Evolutionary conservation across 2,329 filamentous ascomycete genomes (phyloP).

Genomic region (Neurospora crassa): DNA sequence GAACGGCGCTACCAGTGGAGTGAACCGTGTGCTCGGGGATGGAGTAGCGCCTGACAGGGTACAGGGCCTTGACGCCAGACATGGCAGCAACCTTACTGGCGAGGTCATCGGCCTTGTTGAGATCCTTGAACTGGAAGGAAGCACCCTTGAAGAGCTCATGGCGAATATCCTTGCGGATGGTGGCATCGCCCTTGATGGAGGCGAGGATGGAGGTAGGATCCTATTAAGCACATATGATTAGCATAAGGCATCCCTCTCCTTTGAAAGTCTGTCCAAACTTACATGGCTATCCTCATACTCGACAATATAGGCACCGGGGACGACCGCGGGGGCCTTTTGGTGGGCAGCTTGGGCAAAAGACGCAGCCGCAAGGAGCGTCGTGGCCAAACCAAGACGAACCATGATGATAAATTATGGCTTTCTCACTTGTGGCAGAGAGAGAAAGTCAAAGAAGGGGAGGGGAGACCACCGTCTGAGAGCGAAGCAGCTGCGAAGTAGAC

Average conservation of each 20-base stretch:
- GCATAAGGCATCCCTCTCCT: neutral
- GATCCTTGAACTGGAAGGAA: constrained; percentile 42
- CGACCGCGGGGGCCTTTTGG: constrained; percentile 16
- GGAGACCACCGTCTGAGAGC: neutral
- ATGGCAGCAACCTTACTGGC: constrained; percentile 31
- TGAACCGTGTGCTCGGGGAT: constrained; percentile 35
- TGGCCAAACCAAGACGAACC: constrained; percentile 25
- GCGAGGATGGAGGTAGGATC: constrained; percentile 31
- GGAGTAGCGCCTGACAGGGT: constrained; percentile 35
- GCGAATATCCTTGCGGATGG: constrained; percentile 37
- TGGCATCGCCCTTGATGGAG: constrained; percentile 29
- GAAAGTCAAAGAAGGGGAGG: neutral
- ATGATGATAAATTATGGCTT: constrained; percentile 19
- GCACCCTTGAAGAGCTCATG: constrained; percentile 44
- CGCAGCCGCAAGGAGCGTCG: constrained; percentile 27
- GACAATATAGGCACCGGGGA: constrained; percentile 42
- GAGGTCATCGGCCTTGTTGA: constrained; percentile 32
- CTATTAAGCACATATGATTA: constrained; percentile 16
- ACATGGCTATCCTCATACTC: constrained; percentile 43
- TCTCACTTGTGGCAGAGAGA: neutral
- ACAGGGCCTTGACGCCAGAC: constrained; percentile 38
- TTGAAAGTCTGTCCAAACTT: constrained; percentile 15
- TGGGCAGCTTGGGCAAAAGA: constrained; percentile 19
- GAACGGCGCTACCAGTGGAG: constrained; percentile 29
- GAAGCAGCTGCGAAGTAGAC: neutral